Percentiles rank a stretch among this genome's conserved stretches.
These are phyloP conservation scores for Aurinia saxatilis DNA, from an alignment of 345 rosid genomes.

Conservation along the genomic window DNA sequence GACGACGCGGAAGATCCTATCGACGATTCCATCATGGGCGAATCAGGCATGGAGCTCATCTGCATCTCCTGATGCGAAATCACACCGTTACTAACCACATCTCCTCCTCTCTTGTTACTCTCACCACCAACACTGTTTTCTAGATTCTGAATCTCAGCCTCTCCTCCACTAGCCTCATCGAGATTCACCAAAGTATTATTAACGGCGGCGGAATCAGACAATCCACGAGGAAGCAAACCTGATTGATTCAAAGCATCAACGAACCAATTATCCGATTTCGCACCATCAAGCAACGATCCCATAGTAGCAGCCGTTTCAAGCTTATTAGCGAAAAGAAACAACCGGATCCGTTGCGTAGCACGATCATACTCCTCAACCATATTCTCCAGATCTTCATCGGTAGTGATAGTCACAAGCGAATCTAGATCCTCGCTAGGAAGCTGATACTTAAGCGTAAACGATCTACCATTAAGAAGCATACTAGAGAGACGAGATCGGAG, in stretches of 20 bases:
- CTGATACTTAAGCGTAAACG: constrained; percentile 76
- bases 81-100: background rate
- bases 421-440: constrained; percentile 85
- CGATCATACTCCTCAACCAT: constrained; percentile 81
- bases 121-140: constrained; percentile 16
- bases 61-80: constrained; percentile 39
- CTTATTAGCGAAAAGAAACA: constrained; percentile 60
- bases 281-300: constrained; percentile 57
- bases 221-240: constrained; percentile 51
- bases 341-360: constrained; percentile 40
- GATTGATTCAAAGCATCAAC: constrained; percentile 75
- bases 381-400: constrained; percentile 81
- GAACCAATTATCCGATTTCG: constrained; percentile 80
- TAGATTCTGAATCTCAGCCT: constrained; percentile 14
- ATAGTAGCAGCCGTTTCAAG: constrained; percentile 70
- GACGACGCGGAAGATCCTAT: constrained; percentile 61
- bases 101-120: constrained; percentile 28
- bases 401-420: constrained; percentile 66
- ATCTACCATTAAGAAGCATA: constrained; percentile 53
- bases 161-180: constrained; percentile 28
- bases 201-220: constrained; percentile 56
- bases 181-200: constrained; percentile 46
- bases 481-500: constrained; percentile 54
- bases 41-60: constrained; percentile 43
- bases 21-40: constrained; percentile 53